These are phyloP conservation scores for Kluyveromyces starmeri DNA, from an alignment of 805 yeast genomes.

Conservation along the genomic window DNA sequence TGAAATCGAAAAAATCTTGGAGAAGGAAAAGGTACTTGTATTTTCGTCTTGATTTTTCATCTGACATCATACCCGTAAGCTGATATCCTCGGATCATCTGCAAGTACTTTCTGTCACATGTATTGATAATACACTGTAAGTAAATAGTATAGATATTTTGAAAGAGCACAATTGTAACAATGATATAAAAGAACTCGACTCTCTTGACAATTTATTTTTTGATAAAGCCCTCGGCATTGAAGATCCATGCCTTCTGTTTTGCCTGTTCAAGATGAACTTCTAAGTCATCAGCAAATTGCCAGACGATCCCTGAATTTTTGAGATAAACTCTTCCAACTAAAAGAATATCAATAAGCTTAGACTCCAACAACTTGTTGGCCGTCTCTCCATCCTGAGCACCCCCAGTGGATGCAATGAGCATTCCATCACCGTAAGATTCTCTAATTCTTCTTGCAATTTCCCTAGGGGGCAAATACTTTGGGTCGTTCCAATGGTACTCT, in stretches of 20 bases:
- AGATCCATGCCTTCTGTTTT: slow-evolving; percentile 28
- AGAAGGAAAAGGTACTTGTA: slow-evolving; percentile 52
- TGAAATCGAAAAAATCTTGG: slow-evolving; percentile 58
- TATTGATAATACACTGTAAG: too few relatives aligned
- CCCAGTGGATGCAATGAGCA: slow-evolving; percentile 42
- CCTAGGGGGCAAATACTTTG: slow-evolving; percentile 1
- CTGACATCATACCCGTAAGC: too few relatives aligned
- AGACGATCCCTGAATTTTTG: slow-evolving; percentile 42
- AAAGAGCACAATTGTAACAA: too few relatives aligned
- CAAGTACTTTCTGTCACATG: too few relatives aligned
- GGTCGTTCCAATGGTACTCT: slow-evolving; percentile 11
- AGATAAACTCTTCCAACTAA: slow-evolving; percentile 40
- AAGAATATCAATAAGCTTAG: slow-evolving; percentile 39
- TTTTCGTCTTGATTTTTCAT: slow-evolving; percentile 15
- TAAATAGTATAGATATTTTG: slow-evolving; percentile 2
- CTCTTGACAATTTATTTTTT: slow-evolving; percentile 1
- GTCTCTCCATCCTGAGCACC: slow-evolving; percentile 28
- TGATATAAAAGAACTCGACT: too few relatives aligned
- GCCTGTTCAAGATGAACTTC: slow-evolving; percentile 35
- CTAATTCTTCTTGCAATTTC: slow-evolving; percentile 5
- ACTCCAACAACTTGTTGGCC: slow-evolving; percentile 35
- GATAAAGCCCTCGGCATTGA: slow-evolving; percentile 9
- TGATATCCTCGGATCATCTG: too few relatives aligned
- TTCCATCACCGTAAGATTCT: slow-evolving; percentile 7
- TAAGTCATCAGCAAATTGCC: slow-evolving; percentile 42